A percentile compares a stretch with the other conserved stretches of the same genome.
These are phyloP conservation scores for Fusarium dimerum DNA, from an alignment of 2,329 filamentous ascomycete genomes.

Conservation along the genomic window DNA sequence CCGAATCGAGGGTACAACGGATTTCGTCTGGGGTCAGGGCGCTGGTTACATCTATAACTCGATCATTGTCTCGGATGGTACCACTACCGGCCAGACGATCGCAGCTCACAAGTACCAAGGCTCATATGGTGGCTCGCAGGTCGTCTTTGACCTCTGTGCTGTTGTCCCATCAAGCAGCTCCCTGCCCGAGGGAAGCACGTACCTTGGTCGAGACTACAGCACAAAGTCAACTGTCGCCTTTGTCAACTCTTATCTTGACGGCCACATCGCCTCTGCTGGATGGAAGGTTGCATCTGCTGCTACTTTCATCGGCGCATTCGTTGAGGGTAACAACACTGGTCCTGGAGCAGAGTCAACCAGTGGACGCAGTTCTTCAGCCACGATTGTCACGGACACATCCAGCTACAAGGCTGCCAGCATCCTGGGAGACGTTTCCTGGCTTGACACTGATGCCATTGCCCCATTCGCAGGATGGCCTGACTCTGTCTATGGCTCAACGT, in stretches of 20 bases:
- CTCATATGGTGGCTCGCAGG: slow-evolving; percentile 35
- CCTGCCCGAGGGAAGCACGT: slow-evolving; percentile 25
- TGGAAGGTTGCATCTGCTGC: slow-evolving; percentile 28
- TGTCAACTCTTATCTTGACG: slow-evolving; percentile 33
- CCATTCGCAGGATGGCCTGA: slow-evolving; percentile 31
- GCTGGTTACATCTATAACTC: slow-evolving; percentile 28
- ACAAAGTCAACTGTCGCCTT: slow-evolving; percentile 27
- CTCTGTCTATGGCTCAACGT: slow-evolving; percentile 25
- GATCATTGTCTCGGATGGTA: slow-evolving; percentile 15
- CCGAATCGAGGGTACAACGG: slow-evolving; percentile 18
- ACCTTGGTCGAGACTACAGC: slow-evolving; percentile 31
- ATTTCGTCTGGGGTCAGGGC: slow-evolving; percentile 25
- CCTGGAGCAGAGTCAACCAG: slow-evolving; percentile 25
- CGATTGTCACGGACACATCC: slow-evolving; percentile 43
- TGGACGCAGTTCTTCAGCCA: slow-evolving; percentile 22
- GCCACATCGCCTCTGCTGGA: slow-evolving; percentile 26
- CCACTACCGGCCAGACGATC: slow-evolving; percentile 25
- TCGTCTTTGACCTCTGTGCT: slow-evolving; percentile 44
- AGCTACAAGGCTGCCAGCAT: slow-evolving; percentile 47
- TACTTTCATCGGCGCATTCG: slow-evolving; percentile 30
- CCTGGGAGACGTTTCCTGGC: slow-evolving; percentile 34
- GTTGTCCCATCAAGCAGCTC: slow-evolving; percentile 34
- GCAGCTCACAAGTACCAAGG: slow-evolving; percentile 30
- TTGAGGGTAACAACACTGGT: slow-evolving; percentile 36
- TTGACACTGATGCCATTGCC: slow-evolving; percentile 32